Base-by-base conservation (phyloP, 768 basidiomycete species). In the Rhodotorula diobovata region DNA sequence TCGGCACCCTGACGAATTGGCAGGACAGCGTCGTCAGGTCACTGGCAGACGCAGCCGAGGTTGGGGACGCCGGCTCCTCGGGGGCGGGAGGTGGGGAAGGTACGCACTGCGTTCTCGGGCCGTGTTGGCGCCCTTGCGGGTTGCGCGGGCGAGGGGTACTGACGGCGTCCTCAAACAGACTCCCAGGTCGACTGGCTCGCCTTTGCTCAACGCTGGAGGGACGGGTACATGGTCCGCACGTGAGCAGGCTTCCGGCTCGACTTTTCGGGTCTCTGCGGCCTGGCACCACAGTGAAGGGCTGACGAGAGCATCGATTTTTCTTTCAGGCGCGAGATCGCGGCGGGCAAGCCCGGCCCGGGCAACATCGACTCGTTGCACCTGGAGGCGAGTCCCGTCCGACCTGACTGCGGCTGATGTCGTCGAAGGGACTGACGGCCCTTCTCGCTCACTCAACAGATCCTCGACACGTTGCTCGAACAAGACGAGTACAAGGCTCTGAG, bases 331-430 rank as follows among this genome's bases (percentile, higher is more conserved):
- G 72, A 73, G 64, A 73, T 73, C 28, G 72, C 72, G 1, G 25
- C 14, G 0, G 72, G 72, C n/a, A 64, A 30, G 1, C 14, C 55
- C 21, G 72, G 72, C 1, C 67, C 72, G 14, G 65, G 64, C 28
- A 68, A 73, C 41, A 62, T 73, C 30, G 72, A 73, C 61, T 63
- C 58, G 0, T 34, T 73, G 9, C 72, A 73, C 59, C 67, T 68
- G 35, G 72, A 73, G 67, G 67, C 63, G 21, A 25, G 18, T 34
- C 23, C 21, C 28, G 12, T 4, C 11, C 10, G 7, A 34, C 37
- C 34, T 23, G 4, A 37, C 11, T n/a, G n/a, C n/a, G n/a, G n/a
- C n/a, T n/a, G n/a, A n/a, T 25, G 54, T 28, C 30, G 30, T 0
- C 21, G n/a, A 34, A n/a, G n/a, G n/a, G n/a, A 14, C 43, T 30